Evolutionary conservation across 1,284 basidiomycete genomes (phyloP).

Genomic region (Tetrapyrgos nigripes): DNA sequence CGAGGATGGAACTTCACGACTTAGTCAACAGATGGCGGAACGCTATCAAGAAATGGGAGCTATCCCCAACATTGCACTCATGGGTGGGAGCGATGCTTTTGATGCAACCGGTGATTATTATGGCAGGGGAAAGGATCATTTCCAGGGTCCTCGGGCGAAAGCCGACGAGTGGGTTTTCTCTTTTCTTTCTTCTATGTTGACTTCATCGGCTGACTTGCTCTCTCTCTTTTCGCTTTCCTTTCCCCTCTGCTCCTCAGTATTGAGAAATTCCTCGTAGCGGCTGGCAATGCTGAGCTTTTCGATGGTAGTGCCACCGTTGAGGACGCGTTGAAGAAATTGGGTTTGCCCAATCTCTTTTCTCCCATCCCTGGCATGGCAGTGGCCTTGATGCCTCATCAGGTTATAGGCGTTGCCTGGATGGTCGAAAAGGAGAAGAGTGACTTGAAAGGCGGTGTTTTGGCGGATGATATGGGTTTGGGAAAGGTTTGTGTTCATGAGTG

Average conservation of each 20-base stretch:
- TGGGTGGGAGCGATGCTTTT: too few relatives aligned
- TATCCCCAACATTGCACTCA: conserved; percentile 15
- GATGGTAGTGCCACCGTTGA: conserved; percentile 61
- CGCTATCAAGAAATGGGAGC: too few relatives aligned
- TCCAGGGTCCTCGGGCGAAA: conserved; percentile 50
- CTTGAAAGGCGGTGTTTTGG: conserved; percentile 67
- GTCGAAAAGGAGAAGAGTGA: conserved; percentile 55
- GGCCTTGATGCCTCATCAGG: conserved; percentile 68
- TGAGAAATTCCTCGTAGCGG: conserved; percentile 57
- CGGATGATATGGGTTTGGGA: conserved; percentile 78
- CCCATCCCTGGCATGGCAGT: conserved; percentile 60
- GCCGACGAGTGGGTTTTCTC: conserved; percentile 50
- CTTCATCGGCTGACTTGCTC: conserved; percentile 7
- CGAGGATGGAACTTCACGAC: too few relatives aligned
- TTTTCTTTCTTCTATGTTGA: conserved; percentile 4
- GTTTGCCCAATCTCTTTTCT: conserved; percentile 46
- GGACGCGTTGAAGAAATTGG: conserved; percentile 51
- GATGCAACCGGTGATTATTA: conserved; percentile 52
- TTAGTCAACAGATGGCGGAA: too few relatives aligned
- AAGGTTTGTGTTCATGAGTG: conserved; percentile 41
- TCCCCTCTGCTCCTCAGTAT: conserved; percentile 41
- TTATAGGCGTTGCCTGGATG: conserved; percentile 74
- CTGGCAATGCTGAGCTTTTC: conserved; percentile 61
- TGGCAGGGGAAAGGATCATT: conserved; percentile 52
- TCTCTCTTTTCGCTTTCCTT: not conserved